Conservation (phyloP, 2,329 filamentous ascomycete species). For the Colletotrichum sp. region DNA sequence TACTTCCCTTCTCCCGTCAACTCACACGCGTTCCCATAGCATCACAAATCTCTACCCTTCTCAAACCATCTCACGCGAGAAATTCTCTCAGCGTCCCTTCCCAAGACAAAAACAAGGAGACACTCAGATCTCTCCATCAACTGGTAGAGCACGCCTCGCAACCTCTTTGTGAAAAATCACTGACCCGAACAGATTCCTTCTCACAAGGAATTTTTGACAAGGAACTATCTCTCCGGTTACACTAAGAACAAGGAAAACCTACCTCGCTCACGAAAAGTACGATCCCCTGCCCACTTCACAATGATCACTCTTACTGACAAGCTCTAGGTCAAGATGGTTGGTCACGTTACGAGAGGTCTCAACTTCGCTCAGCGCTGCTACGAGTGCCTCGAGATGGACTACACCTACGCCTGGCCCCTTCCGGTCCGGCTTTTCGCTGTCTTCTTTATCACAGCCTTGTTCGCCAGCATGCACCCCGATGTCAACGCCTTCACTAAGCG, state of each 20-base stretch:
- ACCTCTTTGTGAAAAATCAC: not conserved
- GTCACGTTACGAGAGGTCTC: conserved; percentile 3
- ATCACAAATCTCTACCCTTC: not conserved
- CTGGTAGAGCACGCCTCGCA: not conserved
- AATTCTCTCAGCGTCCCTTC: not conserved
- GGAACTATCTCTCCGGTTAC: not conserved
- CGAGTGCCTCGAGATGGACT: not conserved
- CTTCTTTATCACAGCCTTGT: not conserved
- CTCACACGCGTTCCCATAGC: not conserved
- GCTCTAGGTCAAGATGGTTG: not conserved
- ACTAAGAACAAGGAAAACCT: not conserved
- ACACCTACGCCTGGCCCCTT: conserved; percentile 3
- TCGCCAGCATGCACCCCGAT: conserved; percentile 6
- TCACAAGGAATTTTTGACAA: not conserved
- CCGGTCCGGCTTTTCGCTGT: not conserved
- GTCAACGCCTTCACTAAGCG: not conserved
- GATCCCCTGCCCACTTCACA: not conserved
- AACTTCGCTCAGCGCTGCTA: not conserved
- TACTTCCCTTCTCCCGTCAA: not conserved
- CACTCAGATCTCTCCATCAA: not conserved
- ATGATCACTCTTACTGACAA: not conserved
- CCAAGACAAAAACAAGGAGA: not conserved
- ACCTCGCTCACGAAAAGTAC: not conserved
- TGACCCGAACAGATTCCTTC: not conserved
- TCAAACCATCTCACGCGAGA: not conserved